phyloP scores from a whole-genome alignment of 352 stramenopile species.

The Bremia lactucae region DNA sequence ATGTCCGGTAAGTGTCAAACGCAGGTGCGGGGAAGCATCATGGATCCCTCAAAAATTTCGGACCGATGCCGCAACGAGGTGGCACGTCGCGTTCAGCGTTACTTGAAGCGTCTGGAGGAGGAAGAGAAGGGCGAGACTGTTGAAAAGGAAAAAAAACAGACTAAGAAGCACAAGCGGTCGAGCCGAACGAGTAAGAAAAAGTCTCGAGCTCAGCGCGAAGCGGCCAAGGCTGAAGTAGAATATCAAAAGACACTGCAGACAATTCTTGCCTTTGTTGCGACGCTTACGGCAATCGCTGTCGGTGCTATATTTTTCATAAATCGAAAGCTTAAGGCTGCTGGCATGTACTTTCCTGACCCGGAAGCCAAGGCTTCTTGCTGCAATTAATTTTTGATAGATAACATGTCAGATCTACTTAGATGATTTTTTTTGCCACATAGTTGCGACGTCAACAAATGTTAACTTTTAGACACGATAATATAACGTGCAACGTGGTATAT shows the following conservation, averaged over 20 bases:
- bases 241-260: slow-evolving; percentile 56
- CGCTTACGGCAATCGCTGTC: slow-evolving; percentile 42
- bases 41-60: slow-evolving; percentile 48
- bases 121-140: slow-evolving; percentile 24
- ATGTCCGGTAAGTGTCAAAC: slow-evolving; percentile 61
- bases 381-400: no score
- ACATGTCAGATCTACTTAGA: no score
- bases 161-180: slow-evolving; percentile 37
- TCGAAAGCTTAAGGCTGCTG: slow-evolving; percentile 72
- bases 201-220: slow-evolving; percentile 38
- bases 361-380: slow-evolving; percentile 49
- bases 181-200: slow-evolving; percentile 64
- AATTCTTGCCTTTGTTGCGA: slow-evolving; percentile 60
- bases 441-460: no score
- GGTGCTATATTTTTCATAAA: slow-evolving; percentile 65
- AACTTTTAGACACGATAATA: no score
- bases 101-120: slow-evolving; percentile 39
- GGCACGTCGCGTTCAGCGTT: slow-evolving; percentile 45
- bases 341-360: slow-evolving; percentile 69
- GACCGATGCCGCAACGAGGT: slow-evolving; percentile 53
- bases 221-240: slow-evolving; percentile 56
- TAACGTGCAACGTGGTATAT: no score
- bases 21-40: slow-evolving; percentile 61
- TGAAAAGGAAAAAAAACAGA: slow-evolving; percentile 19
- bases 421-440: no score